A percentile compares a stretch with the other conserved stretches of the same genome.
These are phyloP conservation scores for Bacterosira constricta DNA, from an alignment of 108 stramenopile genomes.

Conservation along the genomic window DNA sequence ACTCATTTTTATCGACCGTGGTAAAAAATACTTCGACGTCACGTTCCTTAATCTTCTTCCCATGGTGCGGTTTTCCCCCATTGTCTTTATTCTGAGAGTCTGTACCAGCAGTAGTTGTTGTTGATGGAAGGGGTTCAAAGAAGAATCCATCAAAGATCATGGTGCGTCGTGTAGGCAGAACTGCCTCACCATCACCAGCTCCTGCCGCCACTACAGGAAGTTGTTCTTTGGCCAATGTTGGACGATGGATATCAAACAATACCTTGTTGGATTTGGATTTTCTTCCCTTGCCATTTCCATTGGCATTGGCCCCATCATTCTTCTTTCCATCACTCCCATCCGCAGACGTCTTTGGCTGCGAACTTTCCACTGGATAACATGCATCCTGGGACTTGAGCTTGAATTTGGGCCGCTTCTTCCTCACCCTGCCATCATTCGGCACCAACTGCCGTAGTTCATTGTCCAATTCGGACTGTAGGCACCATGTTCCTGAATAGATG, in stretches of 20 bases:
- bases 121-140: background rate
- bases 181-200: too few relatives aligned
- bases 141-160: constrained; percentile 56
- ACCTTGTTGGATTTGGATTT: background rate
- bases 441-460: background rate
- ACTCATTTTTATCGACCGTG: background rate
- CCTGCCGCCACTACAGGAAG: too few relatives aligned
- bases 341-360: background rate
- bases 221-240: constrained; percentile 3
- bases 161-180: constrained; percentile 19
- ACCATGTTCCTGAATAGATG: constrained; percentile 48
- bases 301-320: background rate
- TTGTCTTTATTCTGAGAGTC: background rate
- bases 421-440: background rate
- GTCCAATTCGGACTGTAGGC: constrained; percentile 30
- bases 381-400: constrained; percentile 40
- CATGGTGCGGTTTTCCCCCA: constrained; percentile 11
- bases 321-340: too few relatives aligned
- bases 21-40: constrained; percentile 49
- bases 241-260: constrained; percentile 29
- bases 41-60: constrained; percentile 45
- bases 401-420: constrained; percentile 26
- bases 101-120: background rate
- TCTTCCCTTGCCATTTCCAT: background rate
- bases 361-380: constrained; percentile 7